Evolutionary conservation across 139 green algal species (phyloP).

Genomic region (Chlamydomonas schloesseri): DNA sequence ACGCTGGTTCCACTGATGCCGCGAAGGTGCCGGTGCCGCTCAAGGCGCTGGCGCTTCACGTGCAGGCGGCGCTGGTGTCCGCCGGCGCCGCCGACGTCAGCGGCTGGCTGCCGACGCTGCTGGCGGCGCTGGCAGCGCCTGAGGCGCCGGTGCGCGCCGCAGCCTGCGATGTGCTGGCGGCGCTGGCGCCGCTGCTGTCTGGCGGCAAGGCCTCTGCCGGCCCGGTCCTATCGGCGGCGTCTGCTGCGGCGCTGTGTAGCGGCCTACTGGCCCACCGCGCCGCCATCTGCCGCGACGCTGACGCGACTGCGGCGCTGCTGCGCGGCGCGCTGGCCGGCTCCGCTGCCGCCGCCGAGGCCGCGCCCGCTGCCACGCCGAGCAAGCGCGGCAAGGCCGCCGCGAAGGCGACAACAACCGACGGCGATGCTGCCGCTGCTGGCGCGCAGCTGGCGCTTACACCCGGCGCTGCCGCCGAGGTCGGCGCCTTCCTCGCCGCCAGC

Average conservation of each 20-base stretch:
- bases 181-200: neutral
- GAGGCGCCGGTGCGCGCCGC: neutral
- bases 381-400: conserved; percentile 6
- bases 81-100: neutral
- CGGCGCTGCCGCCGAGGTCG: neutral
- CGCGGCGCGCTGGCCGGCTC: neutral
- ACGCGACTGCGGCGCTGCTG: neutral
- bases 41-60: neutral
- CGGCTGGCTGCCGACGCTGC: conserved; percentile 10
- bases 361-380: neutral
- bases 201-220: neutral
- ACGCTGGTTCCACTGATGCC: neutral
- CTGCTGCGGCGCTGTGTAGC: neutral
- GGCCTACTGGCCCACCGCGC: neutral
- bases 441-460: neutral
- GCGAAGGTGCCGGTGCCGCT: neutral
- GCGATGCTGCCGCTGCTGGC: neutral
- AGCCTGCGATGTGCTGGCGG: neutral
- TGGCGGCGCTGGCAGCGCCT: neutral
- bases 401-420: neutral
- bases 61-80: neutral
- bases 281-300: neutral
- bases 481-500: neutral
- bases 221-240: neutral
- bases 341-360: neutral